These are phyloP conservation scores for Saturnispora gosingensis DNA, from an alignment of 805 yeast species.

Conservation along the genomic window DNA sequence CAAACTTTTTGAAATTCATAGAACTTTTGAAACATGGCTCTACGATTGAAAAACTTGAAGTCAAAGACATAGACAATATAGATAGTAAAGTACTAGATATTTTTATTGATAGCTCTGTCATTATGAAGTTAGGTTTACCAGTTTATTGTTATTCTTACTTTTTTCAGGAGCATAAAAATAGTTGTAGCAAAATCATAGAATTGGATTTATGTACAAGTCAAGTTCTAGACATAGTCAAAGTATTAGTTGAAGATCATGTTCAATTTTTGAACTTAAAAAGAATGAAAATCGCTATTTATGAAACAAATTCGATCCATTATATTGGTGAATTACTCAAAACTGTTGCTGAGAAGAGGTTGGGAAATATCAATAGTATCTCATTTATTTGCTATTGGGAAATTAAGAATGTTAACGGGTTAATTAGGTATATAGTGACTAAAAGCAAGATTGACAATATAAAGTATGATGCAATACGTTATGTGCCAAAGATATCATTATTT, in stretches of 20 bases:
- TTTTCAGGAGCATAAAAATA: not conserved
- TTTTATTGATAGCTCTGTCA: not conserved
- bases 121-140: not conserved
- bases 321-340: not conserved
- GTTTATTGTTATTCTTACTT: slow-evolving; percentile 1
- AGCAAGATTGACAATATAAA: not conserved
- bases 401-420: not conserved
- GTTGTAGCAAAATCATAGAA: not conserved
- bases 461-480: not conserved
- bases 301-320: not conserved
- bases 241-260: not conserved
- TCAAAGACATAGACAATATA: not conserved
- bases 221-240: not conserved
- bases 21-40: not conserved
- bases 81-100: not conserved
- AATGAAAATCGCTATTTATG: not conserved
- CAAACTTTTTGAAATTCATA: not conserved
- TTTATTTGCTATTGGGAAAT: not conserved
- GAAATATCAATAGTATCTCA: not conserved
- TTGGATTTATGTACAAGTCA: not conserved
- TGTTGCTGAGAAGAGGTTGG: not conserved
- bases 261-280: not conserved
- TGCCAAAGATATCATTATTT: not conserved
- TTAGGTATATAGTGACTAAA: not conserved
- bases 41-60: not conserved